phyloP scores from a whole-genome alignment of 805 yeast species.

The Metschnikowia matae region DNA sequence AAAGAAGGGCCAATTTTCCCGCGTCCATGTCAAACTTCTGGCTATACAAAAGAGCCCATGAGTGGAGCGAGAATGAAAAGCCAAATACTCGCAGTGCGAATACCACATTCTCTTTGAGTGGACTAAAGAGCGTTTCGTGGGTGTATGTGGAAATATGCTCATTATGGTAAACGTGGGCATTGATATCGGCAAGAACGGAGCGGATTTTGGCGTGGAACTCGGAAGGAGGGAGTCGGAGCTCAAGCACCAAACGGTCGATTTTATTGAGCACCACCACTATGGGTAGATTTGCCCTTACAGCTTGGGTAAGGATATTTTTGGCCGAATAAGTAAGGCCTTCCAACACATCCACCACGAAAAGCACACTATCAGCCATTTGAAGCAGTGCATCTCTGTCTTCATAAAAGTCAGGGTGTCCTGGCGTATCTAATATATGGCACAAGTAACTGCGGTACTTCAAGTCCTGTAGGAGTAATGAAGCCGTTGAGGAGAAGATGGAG shows the following conservation, averaged over 20 bases:
- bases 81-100: constrained; percentile 68
- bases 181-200: constrained; percentile 59
- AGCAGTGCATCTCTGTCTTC: constrained; percentile 67
- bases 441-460: constrained; percentile 49
- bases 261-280: constrained; percentile 70
- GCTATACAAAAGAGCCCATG: constrained; percentile 56
- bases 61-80: constrained; percentile 60
- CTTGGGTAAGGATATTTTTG: constrained; percentile 46
- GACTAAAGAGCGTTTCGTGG: constrained; percentile 44
- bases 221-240: constrained; percentile 65
- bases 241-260: constrained; percentile 79
- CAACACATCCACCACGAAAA: constrained; percentile 74
- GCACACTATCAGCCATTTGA: constrained; percentile 58
- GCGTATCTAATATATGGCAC: constrained; percentile 73
- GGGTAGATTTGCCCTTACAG: constrained; percentile 47
- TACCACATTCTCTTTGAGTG: constrained; percentile 60
- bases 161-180: constrained; percentile 42
- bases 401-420: constrained; percentile 84
- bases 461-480: constrained; percentile 56
- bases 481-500: constrained; percentile 58
- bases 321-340: constrained; percentile 73
- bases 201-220: constrained; percentile 71
- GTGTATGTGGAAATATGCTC: constrained; percentile 25
- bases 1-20: constrained; percentile 43
- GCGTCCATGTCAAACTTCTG: constrained; percentile 17